A percentile compares a stretch with the other conserved stretches of the same genome.
Conservation (phyloP, 352 stramenopile species). For the Hyaloperonospora arabidopsidis region DNA sequence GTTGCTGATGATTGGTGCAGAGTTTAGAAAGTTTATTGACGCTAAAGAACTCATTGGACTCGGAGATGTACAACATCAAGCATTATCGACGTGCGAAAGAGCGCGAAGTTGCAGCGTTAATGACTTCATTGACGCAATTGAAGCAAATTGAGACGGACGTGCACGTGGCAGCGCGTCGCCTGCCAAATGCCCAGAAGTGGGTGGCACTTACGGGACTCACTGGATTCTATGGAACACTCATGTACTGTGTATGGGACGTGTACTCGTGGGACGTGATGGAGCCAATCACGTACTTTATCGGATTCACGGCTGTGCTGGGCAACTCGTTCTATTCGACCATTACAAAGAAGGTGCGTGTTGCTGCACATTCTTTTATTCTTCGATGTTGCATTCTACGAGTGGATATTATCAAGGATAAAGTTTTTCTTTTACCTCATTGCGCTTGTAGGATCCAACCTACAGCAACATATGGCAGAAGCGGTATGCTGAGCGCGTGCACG, state of each 20-base stretch:
- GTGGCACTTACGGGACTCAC: slow-evolving; percentile 51
- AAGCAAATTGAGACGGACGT: slow-evolving; percentile 41
- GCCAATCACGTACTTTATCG: slow-evolving; percentile 86
- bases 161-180: slow-evolving; percentile 31
- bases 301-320: slow-evolving; percentile 74
- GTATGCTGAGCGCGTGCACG: slow-evolving; percentile 37
- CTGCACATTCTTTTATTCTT: background rate
- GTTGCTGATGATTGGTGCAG: slow-evolving; percentile 16
- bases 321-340: slow-evolving; percentile 78
- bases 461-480: slow-evolving; percentile 79
- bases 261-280: slow-evolving; percentile 89
- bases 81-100: slow-evolving; percentile 54
- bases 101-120: slow-evolving; percentile 34
- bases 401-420: background rate
- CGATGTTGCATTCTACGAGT: background rate
- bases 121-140: slow-evolving; percentile 44
- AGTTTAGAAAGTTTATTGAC: slow-evolving; percentile 63
- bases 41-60: slow-evolving; percentile 66
- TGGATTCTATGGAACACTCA: slow-evolving; percentile 58
- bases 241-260: slow-evolving; percentile 81
- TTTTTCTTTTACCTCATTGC: too few species aligned
- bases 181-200: slow-evolving; percentile 74
- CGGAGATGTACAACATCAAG: slow-evolving; percentile 67
- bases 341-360: slow-evolving; percentile 48
- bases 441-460: slow-evolving; percentile 58